Conservation (phyloP, 768 basidiomycete species). For the Boletus coccyginus region DNA sequence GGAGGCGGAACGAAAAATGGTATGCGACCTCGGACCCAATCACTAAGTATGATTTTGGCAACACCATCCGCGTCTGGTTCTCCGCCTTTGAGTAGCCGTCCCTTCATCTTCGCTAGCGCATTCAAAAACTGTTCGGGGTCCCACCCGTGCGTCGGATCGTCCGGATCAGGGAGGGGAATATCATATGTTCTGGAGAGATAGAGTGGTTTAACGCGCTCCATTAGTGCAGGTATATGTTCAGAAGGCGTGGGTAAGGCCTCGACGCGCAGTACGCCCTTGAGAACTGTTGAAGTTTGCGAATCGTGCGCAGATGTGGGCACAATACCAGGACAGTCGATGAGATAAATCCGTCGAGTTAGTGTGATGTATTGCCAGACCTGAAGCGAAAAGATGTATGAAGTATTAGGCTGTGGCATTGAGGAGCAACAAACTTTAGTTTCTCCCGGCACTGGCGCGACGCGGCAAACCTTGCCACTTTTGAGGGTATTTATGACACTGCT, state of each 20-base stretch:
- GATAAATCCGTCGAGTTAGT: slow-evolving; percentile 91
- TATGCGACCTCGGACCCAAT: slow-evolving; percentile 97
- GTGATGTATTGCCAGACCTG: slow-evolving; percentile 99
- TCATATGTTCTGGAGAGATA: slow-evolving; percentile 88
- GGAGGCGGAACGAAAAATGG: slow-evolving; percentile 96
- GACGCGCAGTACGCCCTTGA: slow-evolving; percentile 96
- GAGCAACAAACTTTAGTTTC: slow-evolving; percentile 75
- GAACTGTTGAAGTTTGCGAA: slow-evolving; percentile 84
- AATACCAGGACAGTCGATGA: slow-evolving; percentile 99
- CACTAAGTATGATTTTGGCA: slow-evolving; percentile 91
- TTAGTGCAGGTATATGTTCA: slow-evolving; percentile 85
- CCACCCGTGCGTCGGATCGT: slow-evolving; percentile 55
- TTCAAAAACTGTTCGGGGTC: slow-evolving; percentile 78
- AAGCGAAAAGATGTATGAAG: not conserved
- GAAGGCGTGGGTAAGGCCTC: slow-evolving; percentile 92
- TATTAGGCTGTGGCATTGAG: not conserved
- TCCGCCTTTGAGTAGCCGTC: slow-evolving; percentile 88
- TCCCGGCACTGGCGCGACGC: slow-evolving; percentile 93
- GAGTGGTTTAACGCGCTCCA: slow-evolving; percentile 88
- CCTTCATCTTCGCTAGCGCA: slow-evolving; percentile 85
- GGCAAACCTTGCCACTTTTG: slow-evolving; percentile 97
- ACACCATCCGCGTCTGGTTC: slow-evolving; percentile 92
- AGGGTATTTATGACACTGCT: slow-evolving; percentile 97
- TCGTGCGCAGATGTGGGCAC: slow-evolving; percentile 93
- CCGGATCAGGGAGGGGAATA: slow-evolving; percentile 58